These are phyloP conservation scores for Pyrenophora seminiperda DNA, from an alignment of 2,329 filamentous ascomycete species.

Conservation along the genomic window DNA sequence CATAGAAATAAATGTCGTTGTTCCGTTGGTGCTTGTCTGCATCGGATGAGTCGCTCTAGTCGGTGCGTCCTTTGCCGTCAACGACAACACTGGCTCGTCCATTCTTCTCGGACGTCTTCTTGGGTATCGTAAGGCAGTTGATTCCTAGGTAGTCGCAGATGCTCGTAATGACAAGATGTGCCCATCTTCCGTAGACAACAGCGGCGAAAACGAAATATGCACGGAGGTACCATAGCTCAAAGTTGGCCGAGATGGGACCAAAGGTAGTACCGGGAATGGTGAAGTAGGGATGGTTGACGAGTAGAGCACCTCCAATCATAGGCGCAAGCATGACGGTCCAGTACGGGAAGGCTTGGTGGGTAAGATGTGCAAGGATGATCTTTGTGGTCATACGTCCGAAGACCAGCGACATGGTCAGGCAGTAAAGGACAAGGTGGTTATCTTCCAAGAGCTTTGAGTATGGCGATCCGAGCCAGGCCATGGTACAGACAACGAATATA, in stretches of 20 bases:
- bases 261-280: conserved; percentile 52
- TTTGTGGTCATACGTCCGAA: conserved; percentile 99
- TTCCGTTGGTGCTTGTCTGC: not conserved
- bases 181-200: conserved; percentile 92
- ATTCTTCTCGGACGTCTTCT: conserved; percentile 34
- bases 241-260: conserved; percentile 63
- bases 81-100: conserved; percentile 34
- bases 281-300: conserved; percentile 81
- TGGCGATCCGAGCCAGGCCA: conserved; percentile 87
- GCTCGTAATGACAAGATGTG: conserved; percentile 83
- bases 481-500: conserved; percentile 75
- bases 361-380: conserved; percentile 95
- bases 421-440: conserved; percentile 91
- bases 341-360: conserved; percentile 91
- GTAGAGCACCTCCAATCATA: conserved; percentile 79
- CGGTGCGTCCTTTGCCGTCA: conserved; percentile 43
- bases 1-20: not conserved
- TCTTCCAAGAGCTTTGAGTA: conserved; percentile 79
- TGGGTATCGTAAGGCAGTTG: conserved; percentile 84
- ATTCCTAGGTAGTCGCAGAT: conserved; percentile 94
- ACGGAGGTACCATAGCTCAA: conserved; percentile 82
- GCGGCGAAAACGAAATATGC: conserved; percentile 82
- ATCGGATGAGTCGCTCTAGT: conserved; percentile 22
- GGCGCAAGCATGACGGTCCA: conserved; percentile 93
- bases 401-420: conserved; percentile 92